A percentile compares a stretch with the other conserved stretches of the same genome.
phyloP scores from a whole-genome alignment of 2,329 filamentous ascomycete species.

The Scolecobasidium constrictum region DNA sequence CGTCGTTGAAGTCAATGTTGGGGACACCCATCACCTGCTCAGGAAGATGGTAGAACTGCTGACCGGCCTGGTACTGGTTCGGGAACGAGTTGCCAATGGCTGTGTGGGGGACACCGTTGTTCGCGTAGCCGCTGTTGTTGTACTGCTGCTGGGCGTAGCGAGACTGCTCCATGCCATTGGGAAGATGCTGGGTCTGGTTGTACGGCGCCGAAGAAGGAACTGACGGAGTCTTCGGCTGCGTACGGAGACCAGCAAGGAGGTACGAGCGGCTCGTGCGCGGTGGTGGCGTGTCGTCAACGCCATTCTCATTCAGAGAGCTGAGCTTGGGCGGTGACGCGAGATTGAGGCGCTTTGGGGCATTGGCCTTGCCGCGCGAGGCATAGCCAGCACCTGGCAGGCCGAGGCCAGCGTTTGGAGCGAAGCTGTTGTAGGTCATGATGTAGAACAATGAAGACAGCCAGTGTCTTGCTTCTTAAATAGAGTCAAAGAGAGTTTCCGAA shows the following conservation, averaged over 20 bases:
- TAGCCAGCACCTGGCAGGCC: slow-evolving; percentile 70
- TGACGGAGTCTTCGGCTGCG: slow-evolving; percentile 77
- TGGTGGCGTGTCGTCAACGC: slow-evolving; percentile 61
- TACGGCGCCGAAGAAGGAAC: slow-evolving; percentile 55
- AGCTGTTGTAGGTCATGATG: slow-evolving; percentile 47
- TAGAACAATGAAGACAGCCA: slow-evolving; percentile 98
- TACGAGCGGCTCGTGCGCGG: slow-evolving; percentile 88
- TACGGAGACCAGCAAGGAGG: slow-evolving; percentile 83
- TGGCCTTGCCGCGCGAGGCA: slow-evolving; percentile 73
- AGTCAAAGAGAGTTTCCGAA: neutral
- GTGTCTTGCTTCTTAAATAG: no score
- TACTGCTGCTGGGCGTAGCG: slow-evolving; percentile 33
- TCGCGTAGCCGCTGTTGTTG: slow-evolving; percentile 19
- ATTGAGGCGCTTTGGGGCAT: slow-evolving; percentile 79
- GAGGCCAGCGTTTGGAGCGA: slow-evolving; percentile 58
- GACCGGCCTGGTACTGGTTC: slow-evolving; percentile 36
- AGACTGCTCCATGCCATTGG: slow-evolving; percentile 32
- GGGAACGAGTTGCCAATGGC: slow-evolving; percentile 44
- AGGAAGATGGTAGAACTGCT: slow-evolving; percentile 56
- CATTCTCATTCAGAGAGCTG: slow-evolving; percentile 53
- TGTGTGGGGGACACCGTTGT: slow-evolving; percentile 45
- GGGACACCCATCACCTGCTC: slow-evolving; percentile 85
- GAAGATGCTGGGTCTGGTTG: slow-evolving; percentile 40
- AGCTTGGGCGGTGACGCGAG: slow-evolving; percentile 64
- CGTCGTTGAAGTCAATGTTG: slow-evolving; percentile 59